A percentile compares a stretch with the other conserved stretches of the same genome.
phyloP scores from a whole-genome alignment of 768 basidiomycete genomes.

The Lyophyllum semitale region DNA sequence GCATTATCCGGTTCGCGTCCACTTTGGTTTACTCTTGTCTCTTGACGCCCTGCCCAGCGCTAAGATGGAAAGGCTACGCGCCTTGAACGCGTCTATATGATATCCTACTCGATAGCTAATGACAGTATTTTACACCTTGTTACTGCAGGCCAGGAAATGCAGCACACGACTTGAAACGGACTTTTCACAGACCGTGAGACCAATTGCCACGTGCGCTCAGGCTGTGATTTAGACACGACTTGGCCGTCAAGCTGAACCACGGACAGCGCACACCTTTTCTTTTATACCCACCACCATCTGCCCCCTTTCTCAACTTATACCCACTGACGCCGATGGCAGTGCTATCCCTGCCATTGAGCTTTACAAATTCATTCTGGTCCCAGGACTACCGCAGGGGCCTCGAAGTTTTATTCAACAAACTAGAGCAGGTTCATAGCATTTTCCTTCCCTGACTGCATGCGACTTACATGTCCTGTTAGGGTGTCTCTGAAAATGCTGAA shows the following conservation, averaged over 20 bases:
- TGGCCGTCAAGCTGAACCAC: neutral
- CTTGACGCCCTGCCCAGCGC: neutral
- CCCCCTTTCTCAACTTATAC: neutral
- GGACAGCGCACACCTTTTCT: neutral
- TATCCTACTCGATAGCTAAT: neutral
- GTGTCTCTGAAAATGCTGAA: constrained; percentile 81
- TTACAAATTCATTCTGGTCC: constrained; percentile 94
- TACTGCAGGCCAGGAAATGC: neutral
- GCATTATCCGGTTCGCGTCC: constrained; percentile 23
- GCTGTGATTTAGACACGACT: neutral
- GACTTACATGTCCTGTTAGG: constrained; percentile 42
- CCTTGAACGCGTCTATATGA: neutral
- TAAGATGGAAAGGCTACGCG: neutral
- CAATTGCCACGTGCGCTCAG: neutral
- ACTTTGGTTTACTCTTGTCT: neutral
- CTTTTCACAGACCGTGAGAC: neutral
- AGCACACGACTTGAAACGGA: neutral
- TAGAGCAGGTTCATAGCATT: constrained; percentile 64
- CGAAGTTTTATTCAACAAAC: constrained; percentile 72
- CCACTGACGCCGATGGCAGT: constrained; percentile 64
- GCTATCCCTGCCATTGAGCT: constrained; percentile 84
- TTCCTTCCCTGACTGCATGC: constrained; percentile 10
- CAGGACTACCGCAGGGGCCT: constrained; percentile 87
- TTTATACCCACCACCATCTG: constrained; percentile 5
- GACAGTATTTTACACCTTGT: neutral